phyloP scores from a whole-genome alignment of 345 rosid species.

The Pistacia vera region DNA sequence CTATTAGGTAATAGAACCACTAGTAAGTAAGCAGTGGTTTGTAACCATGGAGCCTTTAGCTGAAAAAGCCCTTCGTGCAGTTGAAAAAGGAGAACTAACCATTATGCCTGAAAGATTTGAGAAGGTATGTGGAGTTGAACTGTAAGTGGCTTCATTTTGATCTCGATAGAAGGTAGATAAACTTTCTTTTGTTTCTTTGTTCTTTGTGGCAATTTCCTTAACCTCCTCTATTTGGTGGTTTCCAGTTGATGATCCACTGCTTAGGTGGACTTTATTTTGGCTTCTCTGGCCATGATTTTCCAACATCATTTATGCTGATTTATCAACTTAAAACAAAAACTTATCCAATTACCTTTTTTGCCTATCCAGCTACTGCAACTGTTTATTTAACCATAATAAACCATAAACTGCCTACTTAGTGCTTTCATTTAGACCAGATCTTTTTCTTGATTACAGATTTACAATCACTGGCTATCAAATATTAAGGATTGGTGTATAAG shows the following conservation, averaged over 20 bases:
- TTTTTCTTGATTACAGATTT: conserved; percentile 53
- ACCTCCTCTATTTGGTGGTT: not conserved
- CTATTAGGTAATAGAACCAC: conserved; percentile 83
- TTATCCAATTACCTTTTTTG: conserved; percentile 5
- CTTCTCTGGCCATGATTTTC: not conserved
- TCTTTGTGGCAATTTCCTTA: conserved; percentile 1
- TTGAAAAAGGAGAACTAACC: conserved; percentile 71
- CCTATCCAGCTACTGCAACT: not conserved
- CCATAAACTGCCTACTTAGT: not conserved
- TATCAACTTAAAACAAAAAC: not conserved
- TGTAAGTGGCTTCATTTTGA: conserved; percentile 14
- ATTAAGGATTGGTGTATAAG: conserved; percentile 99
- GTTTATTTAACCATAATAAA: not conserved
- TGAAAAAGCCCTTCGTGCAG: conserved; percentile 92
- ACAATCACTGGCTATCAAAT: conserved; percentile 95
- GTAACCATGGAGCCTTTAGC: conserved; percentile 94
- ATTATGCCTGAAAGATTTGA: conserved; percentile 95
- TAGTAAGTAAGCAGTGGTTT: conserved; percentile 98
- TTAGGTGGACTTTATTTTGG: not conserved
- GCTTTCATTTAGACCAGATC: conserved; percentile 9
- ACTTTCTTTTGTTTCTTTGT: not conserved
- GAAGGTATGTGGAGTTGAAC: conserved; percentile 56
- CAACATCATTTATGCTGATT: not conserved
- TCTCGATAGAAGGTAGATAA: conserved; percentile 5
- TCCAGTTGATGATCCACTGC: not conserved